Percentiles rank a stretch among this genome's conserved stretches.
These are phyloP conservation scores for Starmerella potacharoeniae DNA, from an alignment of 805 yeast genomes.

Conservation along the genomic window DNA sequence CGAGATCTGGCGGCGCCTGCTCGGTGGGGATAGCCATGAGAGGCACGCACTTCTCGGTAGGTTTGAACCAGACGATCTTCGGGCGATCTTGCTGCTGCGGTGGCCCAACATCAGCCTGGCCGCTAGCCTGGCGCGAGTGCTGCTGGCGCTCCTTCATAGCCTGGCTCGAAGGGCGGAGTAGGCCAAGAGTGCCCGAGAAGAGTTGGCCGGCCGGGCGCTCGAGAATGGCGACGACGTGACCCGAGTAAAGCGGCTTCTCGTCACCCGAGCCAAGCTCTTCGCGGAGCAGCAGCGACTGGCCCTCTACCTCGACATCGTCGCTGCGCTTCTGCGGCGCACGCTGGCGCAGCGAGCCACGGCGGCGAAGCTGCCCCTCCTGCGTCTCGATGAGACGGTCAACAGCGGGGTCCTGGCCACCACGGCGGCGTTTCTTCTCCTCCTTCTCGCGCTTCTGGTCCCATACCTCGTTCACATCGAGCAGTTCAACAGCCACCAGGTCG, in stretches of 20 bases:
- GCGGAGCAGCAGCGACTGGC: conserved; percentile 78
- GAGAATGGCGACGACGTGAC: conserved; percentile 95
- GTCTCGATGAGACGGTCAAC: conserved; percentile 9
- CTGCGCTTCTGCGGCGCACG: conserved; percentile 95
- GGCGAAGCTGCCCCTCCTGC: conserved; percentile 34
- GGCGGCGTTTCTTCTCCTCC: conserved; percentile 91
- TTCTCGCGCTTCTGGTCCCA: conserved; percentile 95
- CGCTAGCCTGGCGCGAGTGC: neutral
- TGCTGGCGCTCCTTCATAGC: conserved; percentile 62
- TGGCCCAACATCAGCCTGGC: neutral
- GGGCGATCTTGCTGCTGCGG: conserved; percentile 38
- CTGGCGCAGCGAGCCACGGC: conserved; percentile 86
- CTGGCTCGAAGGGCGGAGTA: conserved; percentile 91
- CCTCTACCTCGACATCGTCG: conserved; percentile 97
- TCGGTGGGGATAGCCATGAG: conserved; percentile 97
- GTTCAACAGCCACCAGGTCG: conserved; percentile 89
- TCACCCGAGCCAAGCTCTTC: conserved; percentile 75
- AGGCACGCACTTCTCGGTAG: conserved; percentile 96
- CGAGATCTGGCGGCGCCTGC: conserved; percentile 92
- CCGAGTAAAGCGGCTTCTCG: conserved; percentile 87
- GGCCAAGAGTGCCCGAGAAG: conserved; percentile 86
- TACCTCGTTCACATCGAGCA: conserved; percentile 90
- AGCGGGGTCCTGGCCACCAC: conserved; percentile 32
- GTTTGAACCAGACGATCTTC: conserved; percentile 97
- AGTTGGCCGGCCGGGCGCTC: conserved; percentile 96